A percentile compares a stretch with the other conserved stretches of the same genome.
phyloP scores from a whole-genome alignment of 2,329 filamentous ascomycete species.

The Drechslerella dactyloides region DNA sequence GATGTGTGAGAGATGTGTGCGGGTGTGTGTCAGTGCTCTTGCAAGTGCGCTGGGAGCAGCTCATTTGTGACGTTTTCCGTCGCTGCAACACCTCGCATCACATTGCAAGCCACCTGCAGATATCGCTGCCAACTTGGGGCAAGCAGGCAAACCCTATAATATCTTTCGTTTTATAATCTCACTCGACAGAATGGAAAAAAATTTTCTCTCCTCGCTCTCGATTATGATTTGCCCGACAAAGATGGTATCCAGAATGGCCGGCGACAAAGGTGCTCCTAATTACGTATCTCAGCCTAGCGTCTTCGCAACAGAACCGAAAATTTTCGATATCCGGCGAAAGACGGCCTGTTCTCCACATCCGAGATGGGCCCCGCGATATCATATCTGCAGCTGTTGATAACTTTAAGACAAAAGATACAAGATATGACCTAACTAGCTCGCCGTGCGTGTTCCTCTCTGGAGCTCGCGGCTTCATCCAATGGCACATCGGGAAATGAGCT shows the following conservation, averaged over 20 bases:
- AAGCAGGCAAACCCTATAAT: not conserved
- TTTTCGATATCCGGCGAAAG: slow-evolving; percentile 20
- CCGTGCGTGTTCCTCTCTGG: not conserved
- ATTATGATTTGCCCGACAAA: no score
- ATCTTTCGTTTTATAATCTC: no score
- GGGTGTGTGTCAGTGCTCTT: no score
- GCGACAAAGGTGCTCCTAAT: no score
- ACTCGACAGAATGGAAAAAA: no score
- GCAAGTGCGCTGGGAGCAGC: not conserved
- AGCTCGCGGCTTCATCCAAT: not conserved
- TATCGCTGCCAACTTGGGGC: not conserved
- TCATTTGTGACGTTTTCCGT: not conserved
- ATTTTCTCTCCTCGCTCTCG: no score
- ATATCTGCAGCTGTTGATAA: not conserved
- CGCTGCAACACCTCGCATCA: not conserved
- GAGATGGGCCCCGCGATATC: slow-evolving; percentile 2
- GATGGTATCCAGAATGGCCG: no score
- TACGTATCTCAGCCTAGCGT: no score
- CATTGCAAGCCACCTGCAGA: slow-evolving; percentile 1
- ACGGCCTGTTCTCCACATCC: slow-evolving; percentile 17
- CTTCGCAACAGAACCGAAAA: not conserved
- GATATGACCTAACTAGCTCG: no score
- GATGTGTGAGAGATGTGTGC: no score
- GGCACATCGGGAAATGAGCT: no score
- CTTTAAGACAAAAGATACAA: not conserved